These are phyloP conservation scores for Trichosporon asahii DNA, from an alignment of 1,284 basidiomycete genomes.

Conservation along the genomic window DNA sequence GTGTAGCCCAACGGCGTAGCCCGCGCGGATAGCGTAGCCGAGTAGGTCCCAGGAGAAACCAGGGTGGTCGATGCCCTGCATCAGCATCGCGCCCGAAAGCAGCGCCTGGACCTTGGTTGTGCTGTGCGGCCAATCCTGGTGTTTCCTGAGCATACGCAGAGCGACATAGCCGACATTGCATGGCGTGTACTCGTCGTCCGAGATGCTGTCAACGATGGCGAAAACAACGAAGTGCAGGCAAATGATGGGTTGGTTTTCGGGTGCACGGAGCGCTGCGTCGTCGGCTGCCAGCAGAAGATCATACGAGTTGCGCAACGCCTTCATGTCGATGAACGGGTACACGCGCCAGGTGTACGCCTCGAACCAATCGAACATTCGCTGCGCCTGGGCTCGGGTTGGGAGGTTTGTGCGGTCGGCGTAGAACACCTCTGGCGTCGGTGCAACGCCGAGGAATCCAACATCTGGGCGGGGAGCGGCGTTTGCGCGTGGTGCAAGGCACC, in stretches of 20 bases:
- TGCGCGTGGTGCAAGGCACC: background rate
- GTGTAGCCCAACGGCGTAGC: conserved; percentile 26
- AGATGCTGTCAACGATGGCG: conserved; percentile 19
- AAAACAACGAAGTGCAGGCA: conserved; percentile 25
- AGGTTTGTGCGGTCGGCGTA: conserved; percentile 11
- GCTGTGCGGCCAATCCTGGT: conserved; percentile 25
- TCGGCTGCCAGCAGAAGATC: conserved; percentile 9
- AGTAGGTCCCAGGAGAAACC: conserved; percentile 24
- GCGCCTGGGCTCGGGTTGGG: conserved; percentile 14
- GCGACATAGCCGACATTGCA: conserved; percentile 15
- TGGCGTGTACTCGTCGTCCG: conserved; percentile 7
- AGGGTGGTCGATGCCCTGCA: conserved; percentile 27
- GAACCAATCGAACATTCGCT: conserved; percentile 20
- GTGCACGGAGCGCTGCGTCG: conserved; percentile 1
- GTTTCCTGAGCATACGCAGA: conserved; percentile 20
- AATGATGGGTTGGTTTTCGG: conserved; percentile 20
- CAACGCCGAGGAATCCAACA: conserved; percentile 9
- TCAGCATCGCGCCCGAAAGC: conserved; percentile 21
- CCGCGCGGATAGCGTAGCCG: conserved; percentile 23
- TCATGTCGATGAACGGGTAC: conserved; percentile 22
- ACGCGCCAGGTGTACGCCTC: conserved; percentile 16
- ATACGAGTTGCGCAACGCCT: conserved; percentile 8
- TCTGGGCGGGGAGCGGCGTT: background rate
- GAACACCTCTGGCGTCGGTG: conserved; percentile 9
- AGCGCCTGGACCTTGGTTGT: conserved; percentile 25